phyloP scores from a whole-genome alignment of 495 filamentous ascomycete genomes.

The Neurospora pannonica region DNA sequence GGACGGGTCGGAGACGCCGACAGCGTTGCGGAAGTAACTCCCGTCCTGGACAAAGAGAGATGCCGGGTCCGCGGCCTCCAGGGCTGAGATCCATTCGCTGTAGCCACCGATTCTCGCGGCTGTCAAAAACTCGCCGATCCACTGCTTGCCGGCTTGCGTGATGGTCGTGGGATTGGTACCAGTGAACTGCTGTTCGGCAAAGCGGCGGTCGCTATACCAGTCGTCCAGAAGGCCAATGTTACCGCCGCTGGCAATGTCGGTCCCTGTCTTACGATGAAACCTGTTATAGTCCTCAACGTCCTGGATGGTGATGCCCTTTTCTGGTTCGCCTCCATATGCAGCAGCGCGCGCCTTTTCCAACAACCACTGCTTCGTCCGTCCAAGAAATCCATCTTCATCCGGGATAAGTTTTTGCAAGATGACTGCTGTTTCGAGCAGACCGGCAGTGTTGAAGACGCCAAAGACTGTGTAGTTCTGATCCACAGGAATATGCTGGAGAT shows the following conservation, averaged over 20 bases:
- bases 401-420: constrained; percentile 28
- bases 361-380: constrained; percentile 21
- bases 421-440: constrained; percentile 22
- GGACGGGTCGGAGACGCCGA: constrained; percentile 12
- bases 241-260: constrained; percentile 26
- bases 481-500: constrained; percentile 20
- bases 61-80: constrained; percentile 17
- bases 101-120: constrained; percentile 22
- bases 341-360: constrained; percentile 14
- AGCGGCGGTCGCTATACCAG: constrained; percentile 41
- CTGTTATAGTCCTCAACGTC: constrained; percentile 32
- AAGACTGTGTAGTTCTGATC: constrained; percentile 16
- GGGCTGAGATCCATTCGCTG: constrained; percentile 15
- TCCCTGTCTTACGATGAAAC: constrained; percentile 25
- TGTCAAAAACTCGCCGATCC: constrained; percentile 26
- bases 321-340: constrained; percentile 20
- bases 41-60: constrained; percentile 37
- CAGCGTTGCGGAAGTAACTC: constrained; percentile 36
- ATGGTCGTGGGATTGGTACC: constrained; percentile 42
- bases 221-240: constrained; percentile 37
- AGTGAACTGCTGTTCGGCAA: constrained; percentile 42
- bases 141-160: constrained; percentile 17
- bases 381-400: constrained; percentile 21
- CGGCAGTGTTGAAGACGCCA: constrained; percentile 24
- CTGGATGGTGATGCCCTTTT: constrained; percentile 27